Conservation (phyloP, 345 rosid species). For the Lagerstroemia speciosa region DNA sequence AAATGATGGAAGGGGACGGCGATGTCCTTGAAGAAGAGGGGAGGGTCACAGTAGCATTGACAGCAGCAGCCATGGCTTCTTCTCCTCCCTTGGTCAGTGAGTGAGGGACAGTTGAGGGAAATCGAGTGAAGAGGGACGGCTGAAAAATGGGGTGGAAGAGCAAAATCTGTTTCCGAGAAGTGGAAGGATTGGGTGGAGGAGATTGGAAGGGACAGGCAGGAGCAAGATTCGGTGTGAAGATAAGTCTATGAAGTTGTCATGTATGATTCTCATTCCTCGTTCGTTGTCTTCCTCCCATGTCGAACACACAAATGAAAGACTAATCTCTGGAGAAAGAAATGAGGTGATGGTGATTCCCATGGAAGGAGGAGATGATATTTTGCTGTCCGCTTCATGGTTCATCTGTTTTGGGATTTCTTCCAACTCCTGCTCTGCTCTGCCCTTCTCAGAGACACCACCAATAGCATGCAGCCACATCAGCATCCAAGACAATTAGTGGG, state of each 20-base stretch:
- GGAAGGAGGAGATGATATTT: background rate
- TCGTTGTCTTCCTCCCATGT: background rate
- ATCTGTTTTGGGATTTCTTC: background rate
- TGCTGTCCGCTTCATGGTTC: constrained; percentile 1
- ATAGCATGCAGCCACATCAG: background rate
- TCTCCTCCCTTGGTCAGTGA: background rate
- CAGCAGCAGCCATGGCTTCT: constrained; percentile 12
- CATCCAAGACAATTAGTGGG: too few relatives aligned
- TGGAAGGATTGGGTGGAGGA: constrained; percentile 10
- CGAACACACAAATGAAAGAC: background rate
- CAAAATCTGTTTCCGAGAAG: background rate
- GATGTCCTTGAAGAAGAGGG: constrained; percentile 14
- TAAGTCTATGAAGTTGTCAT: constrained; percentile 4
- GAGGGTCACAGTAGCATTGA: constrained; percentile 13
- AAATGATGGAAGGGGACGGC: constrained; percentile 7
- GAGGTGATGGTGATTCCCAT: background rate
- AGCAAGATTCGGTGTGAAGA: background rate
- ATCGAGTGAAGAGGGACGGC: background rate
- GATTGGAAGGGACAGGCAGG: background rate
- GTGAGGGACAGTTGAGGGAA: constrained; percentile 2
- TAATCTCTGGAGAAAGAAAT: background rate
- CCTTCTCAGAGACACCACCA: background rate
- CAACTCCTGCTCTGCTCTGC: background rate
- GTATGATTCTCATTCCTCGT: constrained; percentile 7
- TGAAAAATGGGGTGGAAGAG: background rate